Evolutionary conservation across 2,329 filamentous ascomycete species (phyloP), one percentile per base, ranked within the genome.

Genomic region (Apiospora pterosperma): DNA sequence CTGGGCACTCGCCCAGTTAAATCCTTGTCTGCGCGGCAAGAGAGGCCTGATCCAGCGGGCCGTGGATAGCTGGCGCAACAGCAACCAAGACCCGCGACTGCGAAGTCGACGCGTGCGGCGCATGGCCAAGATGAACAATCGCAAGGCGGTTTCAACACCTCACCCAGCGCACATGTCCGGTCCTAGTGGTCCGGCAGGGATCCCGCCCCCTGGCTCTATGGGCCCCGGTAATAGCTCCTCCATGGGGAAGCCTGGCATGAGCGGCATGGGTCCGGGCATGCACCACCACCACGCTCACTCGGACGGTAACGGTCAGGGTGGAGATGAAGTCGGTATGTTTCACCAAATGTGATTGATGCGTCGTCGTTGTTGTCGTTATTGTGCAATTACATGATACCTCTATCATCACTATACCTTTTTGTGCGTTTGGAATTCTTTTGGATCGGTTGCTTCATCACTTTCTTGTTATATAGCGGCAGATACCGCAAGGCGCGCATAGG

Each of bases 11-110:
- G 96, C 96, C 2, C 91, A 98, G 75, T 82, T 99, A 63, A 99
- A 99, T 77, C 90, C 93, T 8, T 91, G 92, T 65, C 85, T 98
- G 66, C 89, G 95, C 68, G 95, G 95, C 70, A 98, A 98, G 84
- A 88, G 96, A 71, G 96, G 96, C 8, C 84, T 99, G 66, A 99
- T 99, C 71, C 96, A 99, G 81, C 88, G 96, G 69, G 96, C 96
- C 2, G 96, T 99, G 55, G 96, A 99, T 79, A 97, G 94, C 81
- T 98, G 96, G 96, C 88, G 96, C 68, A 99, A 99, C 82, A 98
- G 95, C 85, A 98, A 98, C 80, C 93, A 97, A 80, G 96, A 99
- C 73, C 92, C 93, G 61, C 87, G 94, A 70, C 83, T 98, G 74
- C 88, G 96, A 75, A 98, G 95, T 79, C 87, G 96, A 77, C 87